Conservation (phyloP, 768 basidiomycete species). For the Jaapia argillacea region DNA sequence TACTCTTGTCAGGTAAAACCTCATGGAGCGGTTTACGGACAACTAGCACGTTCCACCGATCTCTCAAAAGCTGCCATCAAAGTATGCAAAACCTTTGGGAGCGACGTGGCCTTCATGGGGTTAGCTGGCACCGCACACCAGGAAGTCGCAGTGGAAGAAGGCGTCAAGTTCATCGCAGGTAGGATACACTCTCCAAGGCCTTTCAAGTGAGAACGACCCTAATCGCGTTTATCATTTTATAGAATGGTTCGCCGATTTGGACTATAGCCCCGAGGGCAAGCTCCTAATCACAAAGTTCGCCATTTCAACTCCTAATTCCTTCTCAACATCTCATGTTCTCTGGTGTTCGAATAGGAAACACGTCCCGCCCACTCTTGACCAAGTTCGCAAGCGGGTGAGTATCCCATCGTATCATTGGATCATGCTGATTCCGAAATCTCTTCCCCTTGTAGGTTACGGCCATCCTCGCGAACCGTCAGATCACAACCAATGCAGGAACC, state of each 20-base stretch:
- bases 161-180: conserved; percentile 55
- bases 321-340: no score
- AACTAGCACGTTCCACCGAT: conserved; percentile 42
- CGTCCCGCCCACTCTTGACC: conserved; percentile 31
- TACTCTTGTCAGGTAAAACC: conserved; percentile 37
- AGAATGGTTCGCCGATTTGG: conserved; percentile 65
- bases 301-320: conserved; percentile 3
- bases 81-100: conserved; percentile 41
- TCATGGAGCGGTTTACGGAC: conserved; percentile 53
- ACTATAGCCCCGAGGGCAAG: conserved; percentile 46
- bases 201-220: neutral
- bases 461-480: conserved; percentile 29
- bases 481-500: conserved; percentile 37
- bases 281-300: conserved; percentile 49
- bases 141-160: conserved; percentile 38
- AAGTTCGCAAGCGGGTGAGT: conserved; percentile 32
- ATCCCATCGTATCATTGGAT: conserved; percentile 2
- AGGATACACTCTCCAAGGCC: conserved; percentile 27
- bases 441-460: conserved; percentile 26
- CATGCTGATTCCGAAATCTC: neutral
- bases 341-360: no score
- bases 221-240: neutral
- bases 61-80: conserved; percentile 45
- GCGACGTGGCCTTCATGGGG: conserved; percentile 46
- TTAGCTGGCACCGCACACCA: conserved; percentile 58